phyloP scores from a whole-genome alignment of 2,329 filamentous ascomycete genomes.

The Aureobasidium uvarum region DNA sequence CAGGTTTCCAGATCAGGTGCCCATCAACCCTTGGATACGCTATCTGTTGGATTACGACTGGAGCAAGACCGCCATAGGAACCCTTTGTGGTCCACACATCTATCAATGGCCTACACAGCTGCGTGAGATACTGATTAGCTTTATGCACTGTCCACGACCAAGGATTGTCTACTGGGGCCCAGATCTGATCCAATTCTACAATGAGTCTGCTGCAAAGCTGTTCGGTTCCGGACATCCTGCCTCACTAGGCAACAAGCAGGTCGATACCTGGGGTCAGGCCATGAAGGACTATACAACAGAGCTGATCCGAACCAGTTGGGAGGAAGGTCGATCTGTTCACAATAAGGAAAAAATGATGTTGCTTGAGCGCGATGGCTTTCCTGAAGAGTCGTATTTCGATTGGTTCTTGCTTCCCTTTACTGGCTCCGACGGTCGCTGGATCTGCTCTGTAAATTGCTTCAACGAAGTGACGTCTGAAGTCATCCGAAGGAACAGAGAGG shows the following conservation, averaged over 20 bases:
- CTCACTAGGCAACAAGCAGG: constrained; percentile 2
- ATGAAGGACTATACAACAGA: neutral
- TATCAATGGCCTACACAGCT: constrained; percentile 2
- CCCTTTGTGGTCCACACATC: constrained; percentile 11
- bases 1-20: neutral
- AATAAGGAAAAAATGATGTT: neutral
- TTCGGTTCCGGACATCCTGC: neutral
- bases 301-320: neutral
- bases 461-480: constrained; percentile 14
- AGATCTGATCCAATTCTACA: constrained; percentile 19
- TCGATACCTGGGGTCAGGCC: neutral
- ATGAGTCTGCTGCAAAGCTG: neutral
- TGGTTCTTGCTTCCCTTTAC: constrained; percentile 10
- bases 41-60: constrained; percentile 9
- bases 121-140: neutral
- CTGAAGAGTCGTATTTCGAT: constrained; percentile 17
- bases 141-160: constrained; percentile 7
- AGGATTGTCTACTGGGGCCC: constrained; percentile 16
- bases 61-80: constrained; percentile 9
- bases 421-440: constrained; percentile 4
- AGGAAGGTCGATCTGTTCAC: constrained; percentile 1
- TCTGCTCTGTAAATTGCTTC: constrained; percentile 2
- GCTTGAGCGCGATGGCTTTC: neutral
- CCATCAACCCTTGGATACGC: neutral
- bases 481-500: neutral